phyloP scores from a whole-genome alignment of 257 asterid genomes.

The Solanum appendiculatum region DNA sequence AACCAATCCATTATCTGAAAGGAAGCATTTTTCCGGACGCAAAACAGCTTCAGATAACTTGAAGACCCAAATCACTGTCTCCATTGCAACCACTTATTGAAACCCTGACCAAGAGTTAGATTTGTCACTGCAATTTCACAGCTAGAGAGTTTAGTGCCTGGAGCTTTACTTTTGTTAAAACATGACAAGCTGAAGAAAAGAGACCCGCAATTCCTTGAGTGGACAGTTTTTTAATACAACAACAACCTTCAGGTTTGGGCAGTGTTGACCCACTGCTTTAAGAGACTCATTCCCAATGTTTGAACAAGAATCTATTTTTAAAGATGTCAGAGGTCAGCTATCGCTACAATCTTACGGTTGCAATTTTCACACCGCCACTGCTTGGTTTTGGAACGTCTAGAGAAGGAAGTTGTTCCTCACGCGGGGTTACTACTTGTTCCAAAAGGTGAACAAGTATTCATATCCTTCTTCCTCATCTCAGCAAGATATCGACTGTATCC shows the following conservation, averaged over 20 bases:
- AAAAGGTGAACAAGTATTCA: background rate
- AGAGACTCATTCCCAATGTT: constrained; percentile 21
- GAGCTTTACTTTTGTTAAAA: constrained; percentile 48
- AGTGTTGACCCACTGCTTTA: background rate
- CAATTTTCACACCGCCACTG: background rate
- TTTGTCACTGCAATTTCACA: constrained; percentile 28
- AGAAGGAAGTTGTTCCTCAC: background rate
- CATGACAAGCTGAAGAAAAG: constrained; percentile 54
- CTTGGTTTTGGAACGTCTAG: background rate
- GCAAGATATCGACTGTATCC: background rate
- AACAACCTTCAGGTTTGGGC: constrained; percentile 36
- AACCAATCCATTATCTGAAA: constrained; percentile 61
- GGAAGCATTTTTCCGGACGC: constrained; percentile 36
- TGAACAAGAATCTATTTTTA: constrained; percentile 54
- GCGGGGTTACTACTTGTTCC: background rate
- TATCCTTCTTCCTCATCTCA: background rate
- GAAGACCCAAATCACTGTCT: constrained; percentile 57
- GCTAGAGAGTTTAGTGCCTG: constrained; percentile 25
- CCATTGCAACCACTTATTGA: constrained; percentile 56
- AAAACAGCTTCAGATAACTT: constrained; percentile 39
- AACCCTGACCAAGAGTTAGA: background rate
- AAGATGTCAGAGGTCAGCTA: background rate
- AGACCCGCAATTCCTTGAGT: constrained; percentile 30
- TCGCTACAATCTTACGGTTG: background rate
- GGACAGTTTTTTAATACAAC: constrained; percentile 53